Evolutionary conservation across 768 basidiomycete species (phyloP).

Genomic region (Psilocybe azurescens): DNA sequence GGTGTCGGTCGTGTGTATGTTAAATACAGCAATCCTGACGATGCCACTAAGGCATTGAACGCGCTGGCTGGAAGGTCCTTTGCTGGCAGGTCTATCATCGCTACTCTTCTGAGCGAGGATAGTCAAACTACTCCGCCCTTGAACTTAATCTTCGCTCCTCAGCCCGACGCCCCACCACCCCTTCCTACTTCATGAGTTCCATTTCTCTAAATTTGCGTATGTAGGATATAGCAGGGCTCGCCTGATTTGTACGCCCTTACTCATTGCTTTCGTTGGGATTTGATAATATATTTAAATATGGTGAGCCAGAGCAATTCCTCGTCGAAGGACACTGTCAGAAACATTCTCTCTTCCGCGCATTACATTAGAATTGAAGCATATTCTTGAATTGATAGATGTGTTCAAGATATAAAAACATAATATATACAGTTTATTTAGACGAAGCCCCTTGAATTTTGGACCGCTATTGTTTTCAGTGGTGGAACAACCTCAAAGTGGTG

Average conservation of each 20-base stretch:
- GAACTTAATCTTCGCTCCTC: slow-evolving; percentile 81
- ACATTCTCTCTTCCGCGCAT: not conserved
- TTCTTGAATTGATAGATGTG: not conserved
- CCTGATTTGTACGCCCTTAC: not conserved
- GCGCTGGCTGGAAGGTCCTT: slow-evolving; percentile 90
- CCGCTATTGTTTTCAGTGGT: slow-evolving; percentile 58
- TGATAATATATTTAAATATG: not conserved
- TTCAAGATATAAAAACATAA: not conserved
- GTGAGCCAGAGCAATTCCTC: not conserved
- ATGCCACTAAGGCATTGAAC: slow-evolving; percentile 77
- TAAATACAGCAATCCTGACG: slow-evolving; percentile 68
- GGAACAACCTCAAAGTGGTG: slow-evolving; percentile 88
- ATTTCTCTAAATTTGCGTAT: not conserved
- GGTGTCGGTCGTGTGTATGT: slow-evolving; percentile 98
- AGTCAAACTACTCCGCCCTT: slow-evolving; percentile 87
- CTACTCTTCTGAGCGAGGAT: slow-evolving; percentile 82
- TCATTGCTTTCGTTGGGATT: not conserved
- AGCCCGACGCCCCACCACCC: slow-evolving; percentile 83
- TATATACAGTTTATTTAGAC: not conserved
- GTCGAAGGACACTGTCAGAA: not conserved
- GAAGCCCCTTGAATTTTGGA: not conserved
- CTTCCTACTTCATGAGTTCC: slow-evolving; percentile 50
- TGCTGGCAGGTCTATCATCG: slow-evolving; percentile 86
- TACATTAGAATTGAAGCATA: too few species aligned
- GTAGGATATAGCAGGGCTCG: not conserved